Evolutionary conservation across 176 grass and related monocot genomes (phyloP).

Genomic region (Aegilops sharonensis): DNA sequence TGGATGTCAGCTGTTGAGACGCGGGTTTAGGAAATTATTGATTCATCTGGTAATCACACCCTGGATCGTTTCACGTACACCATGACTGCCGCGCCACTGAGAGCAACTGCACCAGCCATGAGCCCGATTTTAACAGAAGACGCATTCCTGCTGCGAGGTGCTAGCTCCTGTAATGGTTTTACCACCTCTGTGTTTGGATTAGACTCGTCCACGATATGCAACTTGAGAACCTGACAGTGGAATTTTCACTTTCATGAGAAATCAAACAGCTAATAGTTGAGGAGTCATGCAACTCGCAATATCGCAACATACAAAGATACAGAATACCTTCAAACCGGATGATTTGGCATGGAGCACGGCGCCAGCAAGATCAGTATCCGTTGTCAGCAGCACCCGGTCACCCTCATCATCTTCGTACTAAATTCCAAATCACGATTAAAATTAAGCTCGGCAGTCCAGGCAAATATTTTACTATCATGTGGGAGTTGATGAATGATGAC

Average conservation of each 20-base stretch:
- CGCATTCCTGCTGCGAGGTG: slow-evolving; percentile 19
- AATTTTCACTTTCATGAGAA: slow-evolving; percentile 26
- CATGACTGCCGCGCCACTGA: slow-evolving; percentile 61
- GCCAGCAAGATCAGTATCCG: slow-evolving; percentile 68
- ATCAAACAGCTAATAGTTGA: slow-evolving; percentile 8
- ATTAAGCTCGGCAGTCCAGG: neutral
- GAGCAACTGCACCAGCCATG: slow-evolving; percentile 47
- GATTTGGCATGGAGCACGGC: slow-evolving; percentile 82
- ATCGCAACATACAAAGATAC: neutral
- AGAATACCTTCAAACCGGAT: slow-evolving; percentile 76
- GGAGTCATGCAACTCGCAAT: neutral
- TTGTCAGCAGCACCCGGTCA: slow-evolving; percentile 72
- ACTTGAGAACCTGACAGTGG: slow-evolving; percentile 65
- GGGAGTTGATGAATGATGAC: slow-evolving; percentile 16
- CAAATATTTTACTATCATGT: neutral
- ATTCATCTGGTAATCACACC: slow-evolving; percentile 47
- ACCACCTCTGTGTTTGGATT: slow-evolving; percentile 30
- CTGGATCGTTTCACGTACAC: slow-evolving; percentile 82
- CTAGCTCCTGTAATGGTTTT: slow-evolving; percentile 39
- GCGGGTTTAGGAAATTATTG: neutral
- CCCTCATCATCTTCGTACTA: slow-evolving; percentile 99
- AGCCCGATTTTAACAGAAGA: slow-evolving; percentile 51
- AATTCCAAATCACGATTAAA: slow-evolving; percentile 23
- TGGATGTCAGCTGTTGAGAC: slow-evolving; percentile 19
- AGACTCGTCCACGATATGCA: slow-evolving; percentile 56